These are phyloP conservation scores for Garcia nutans DNA, from an alignment of 345 rosid species.

Conservation along the genomic window DNA sequence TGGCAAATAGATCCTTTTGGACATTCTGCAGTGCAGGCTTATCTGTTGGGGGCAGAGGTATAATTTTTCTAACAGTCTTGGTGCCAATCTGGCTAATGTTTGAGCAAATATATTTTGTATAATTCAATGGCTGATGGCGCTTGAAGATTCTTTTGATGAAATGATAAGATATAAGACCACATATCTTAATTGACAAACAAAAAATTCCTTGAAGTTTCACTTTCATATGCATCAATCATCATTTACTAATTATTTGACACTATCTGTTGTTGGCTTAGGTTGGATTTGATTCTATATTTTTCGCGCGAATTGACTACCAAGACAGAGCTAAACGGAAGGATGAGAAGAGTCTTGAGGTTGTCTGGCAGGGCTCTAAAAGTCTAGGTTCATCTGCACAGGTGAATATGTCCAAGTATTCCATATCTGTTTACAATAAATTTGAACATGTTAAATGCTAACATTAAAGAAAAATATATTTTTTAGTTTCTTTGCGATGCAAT, in stretches of 20 bases:
- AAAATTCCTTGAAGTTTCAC: neutral
- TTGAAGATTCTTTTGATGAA: neutral
- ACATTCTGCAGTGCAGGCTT: slow-evolving; percentile 57
- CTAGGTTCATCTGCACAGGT: slow-evolving; percentile 56
- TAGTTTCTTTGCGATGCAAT: neutral
- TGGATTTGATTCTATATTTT: slow-evolving; percentile 57
- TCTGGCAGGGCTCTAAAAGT: slow-evolving; percentile 54
- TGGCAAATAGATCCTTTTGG: slow-evolving; percentile 64
- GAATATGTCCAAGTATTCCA: slow-evolving; percentile 3
- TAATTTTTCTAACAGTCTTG: neutral
- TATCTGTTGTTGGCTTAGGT: slow-evolving; percentile 36
- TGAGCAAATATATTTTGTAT: neutral
- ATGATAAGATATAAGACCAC: neutral
- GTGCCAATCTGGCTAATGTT: neutral
- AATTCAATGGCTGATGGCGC: neutral
- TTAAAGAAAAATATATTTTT: neutral
- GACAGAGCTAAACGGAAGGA: slow-evolving; percentile 49
- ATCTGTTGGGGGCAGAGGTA: slow-evolving; percentile 53
- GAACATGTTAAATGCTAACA: neutral
- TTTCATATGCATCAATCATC: neutral
- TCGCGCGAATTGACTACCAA: slow-evolving; percentile 54
- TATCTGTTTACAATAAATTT: neutral
- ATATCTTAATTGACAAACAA: neutral
- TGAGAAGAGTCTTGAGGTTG: slow-evolving; percentile 49
- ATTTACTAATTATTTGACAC: slow-evolving; percentile 4